Conservation (phyloP, 108 stramenopile genomes). For the Cyclotella atomus region DNA sequence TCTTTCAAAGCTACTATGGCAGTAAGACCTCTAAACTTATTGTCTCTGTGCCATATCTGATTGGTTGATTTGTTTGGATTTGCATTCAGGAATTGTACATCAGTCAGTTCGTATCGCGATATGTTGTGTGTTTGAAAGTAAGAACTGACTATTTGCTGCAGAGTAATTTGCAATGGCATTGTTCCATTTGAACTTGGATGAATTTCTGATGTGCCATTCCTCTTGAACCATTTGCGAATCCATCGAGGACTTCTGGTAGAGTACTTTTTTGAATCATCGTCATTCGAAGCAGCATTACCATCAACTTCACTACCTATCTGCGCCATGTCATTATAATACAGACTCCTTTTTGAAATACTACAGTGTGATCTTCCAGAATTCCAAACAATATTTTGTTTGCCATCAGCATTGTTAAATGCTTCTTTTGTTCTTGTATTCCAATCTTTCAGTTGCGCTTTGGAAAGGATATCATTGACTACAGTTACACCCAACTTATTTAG, state of each 20-base stretch:
- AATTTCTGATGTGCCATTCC: background rate
- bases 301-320: slow-evolving; percentile 7
- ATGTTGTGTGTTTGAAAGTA: slow-evolving; percentile 37
- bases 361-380: slow-evolving; percentile 41
- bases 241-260: background rate
- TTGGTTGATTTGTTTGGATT: slow-evolving; percentile 25
- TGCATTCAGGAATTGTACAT: slow-evolving; percentile 47
- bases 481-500: slow-evolving; percentile 23
- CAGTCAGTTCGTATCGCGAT: slow-evolving; percentile 27
- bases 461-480: slow-evolving; percentile 22
- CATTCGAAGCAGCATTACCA: background rate
- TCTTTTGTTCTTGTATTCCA: slow-evolving; percentile 28
- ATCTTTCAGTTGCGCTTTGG: slow-evolving; percentile 6
- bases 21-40: slow-evolving; percentile 34
- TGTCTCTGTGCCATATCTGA: slow-evolving; percentile 49
- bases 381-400: slow-evolving; percentile 26
- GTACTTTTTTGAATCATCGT: background rate
- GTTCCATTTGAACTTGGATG: background rate
- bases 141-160: slow-evolving; percentile 29
- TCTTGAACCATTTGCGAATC: background rate
- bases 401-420: slow-evolving; percentile 14
- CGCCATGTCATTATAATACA: slow-evolving; percentile 28
- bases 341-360: slow-evolving; percentile 23
- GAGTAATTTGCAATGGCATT: background rate
- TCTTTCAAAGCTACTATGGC: slow-evolving; percentile 43